Conservation (phyloP, 2,329 filamentous ascomycete species). For the Verticillium longisporum region DNA sequence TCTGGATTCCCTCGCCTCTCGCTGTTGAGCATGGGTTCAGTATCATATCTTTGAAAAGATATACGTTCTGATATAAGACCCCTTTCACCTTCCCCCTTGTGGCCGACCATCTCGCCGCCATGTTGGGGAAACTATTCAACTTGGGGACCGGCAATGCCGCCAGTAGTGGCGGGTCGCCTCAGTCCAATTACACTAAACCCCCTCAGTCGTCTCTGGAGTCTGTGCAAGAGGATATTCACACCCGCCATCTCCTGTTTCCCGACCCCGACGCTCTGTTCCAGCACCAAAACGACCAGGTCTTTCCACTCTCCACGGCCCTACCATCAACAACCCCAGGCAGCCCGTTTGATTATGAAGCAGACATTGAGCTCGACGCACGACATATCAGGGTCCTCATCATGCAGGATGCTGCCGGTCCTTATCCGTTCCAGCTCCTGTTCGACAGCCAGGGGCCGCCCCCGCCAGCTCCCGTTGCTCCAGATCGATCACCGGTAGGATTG, state of each 20-base stretch:
- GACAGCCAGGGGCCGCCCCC: constrained; percentile 52
- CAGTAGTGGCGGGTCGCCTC: constrained; percentile 22
- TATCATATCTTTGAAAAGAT: not conserved
- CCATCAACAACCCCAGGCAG: constrained; percentile 29
- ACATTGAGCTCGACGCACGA: constrained; percentile 56
- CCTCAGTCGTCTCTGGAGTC: constrained; percentile 52
- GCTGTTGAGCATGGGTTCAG: not conserved
- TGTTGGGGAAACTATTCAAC: constrained; percentile 60
- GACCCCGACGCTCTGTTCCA: constrained; percentile 56
- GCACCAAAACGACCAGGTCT: constrained; percentile 55
- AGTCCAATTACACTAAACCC: constrained; percentile 22
- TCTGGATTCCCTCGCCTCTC: not conserved
- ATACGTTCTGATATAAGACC: too few species aligned
- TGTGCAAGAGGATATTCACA: constrained; percentile 64
- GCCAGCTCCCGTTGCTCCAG: constrained; percentile 19
- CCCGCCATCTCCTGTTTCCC: constrained; percentile 61
- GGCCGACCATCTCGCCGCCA: constrained; percentile 17
- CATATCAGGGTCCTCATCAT: constrained; percentile 64
- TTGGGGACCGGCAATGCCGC: constrained; percentile 41
- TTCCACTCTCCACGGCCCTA: constrained; percentile 46
- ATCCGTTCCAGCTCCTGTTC: constrained; percentile 54
- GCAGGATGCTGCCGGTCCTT: constrained; percentile 57
- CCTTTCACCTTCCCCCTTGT: not conserved
- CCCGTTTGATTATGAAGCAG: constrained; percentile 55
- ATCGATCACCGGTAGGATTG: constrained; percentile 6